These are phyloP conservation scores for Dactylonectria macrodidyma DNA, from an alignment of 2,329 filamentous ascomycete species.

Conservation along the genomic window DNA sequence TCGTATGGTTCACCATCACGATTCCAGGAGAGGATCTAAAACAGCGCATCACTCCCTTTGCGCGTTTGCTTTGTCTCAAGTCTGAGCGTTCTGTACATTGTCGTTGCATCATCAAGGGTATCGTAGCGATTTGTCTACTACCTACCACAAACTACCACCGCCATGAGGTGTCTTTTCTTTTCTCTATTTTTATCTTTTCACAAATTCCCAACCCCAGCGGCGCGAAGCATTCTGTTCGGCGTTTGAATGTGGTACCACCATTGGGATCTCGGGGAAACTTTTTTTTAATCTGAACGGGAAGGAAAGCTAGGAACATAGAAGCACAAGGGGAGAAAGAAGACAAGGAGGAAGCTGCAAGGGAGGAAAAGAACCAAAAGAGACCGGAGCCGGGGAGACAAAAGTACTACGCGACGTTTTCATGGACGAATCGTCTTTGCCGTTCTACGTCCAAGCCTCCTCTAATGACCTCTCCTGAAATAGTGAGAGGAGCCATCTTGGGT, in stretches of 20 bases:
- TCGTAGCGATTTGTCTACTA: conserved; percentile 29
- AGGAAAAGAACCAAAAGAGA: neutral
- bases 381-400: conserved; percentile 29
- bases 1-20: conserved; percentile 47
- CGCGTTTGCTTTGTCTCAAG: conserved; percentile 36
- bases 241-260: conserved; percentile 46
- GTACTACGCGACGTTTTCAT: conserved; percentile 36
- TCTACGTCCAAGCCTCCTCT: conserved; percentile 30
- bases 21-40: conserved; percentile 49
- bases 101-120: conserved; percentile 36
- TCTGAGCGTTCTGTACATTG: conserved; percentile 47
- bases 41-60: conserved; percentile 14
- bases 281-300: conserved; percentile 34
- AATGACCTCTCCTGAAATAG: conserved; percentile 37
- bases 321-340: conserved; percentile 23
- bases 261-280: conserved; percentile 39
- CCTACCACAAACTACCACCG: conserved; percentile 27
- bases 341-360: conserved; percentile 28
- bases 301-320: conserved; percentile 37
- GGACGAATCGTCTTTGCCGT: conserved; percentile 41
- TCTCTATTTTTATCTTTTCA: conserved; percentile 29
- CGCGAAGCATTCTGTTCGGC: conserved; percentile 47
- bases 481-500: conserved; percentile 26
- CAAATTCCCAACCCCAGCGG: conserved; percentile 32
- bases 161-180: conserved; percentile 29